Conservation (phyloP, 2,329 filamentous ascomycete species). For the Stachybotrys chartarum region DNA sequence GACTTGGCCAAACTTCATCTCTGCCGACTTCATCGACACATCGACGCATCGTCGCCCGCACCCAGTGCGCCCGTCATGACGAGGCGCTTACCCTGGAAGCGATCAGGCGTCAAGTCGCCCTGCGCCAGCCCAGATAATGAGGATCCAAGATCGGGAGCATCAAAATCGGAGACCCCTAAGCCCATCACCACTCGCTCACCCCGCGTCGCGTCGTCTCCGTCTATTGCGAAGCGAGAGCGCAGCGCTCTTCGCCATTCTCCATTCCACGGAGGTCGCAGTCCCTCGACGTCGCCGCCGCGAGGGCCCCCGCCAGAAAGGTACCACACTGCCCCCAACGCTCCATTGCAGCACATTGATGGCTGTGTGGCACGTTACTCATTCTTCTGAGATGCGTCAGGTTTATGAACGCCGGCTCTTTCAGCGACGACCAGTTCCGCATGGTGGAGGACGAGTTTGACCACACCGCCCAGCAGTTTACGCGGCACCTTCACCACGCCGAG, state of each 20-base stretch:
- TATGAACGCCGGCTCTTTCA: constrained; percentile 57
- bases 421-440: constrained; percentile 74
- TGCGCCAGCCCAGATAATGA: neutral
- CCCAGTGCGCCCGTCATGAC: constrained; percentile 29
- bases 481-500: constrained; percentile 70
- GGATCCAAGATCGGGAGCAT: neutral
- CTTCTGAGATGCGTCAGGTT: constrained; percentile 27
- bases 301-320: constrained; percentile 40
- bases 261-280: constrained; percentile 19
- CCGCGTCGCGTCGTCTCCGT: neutral
- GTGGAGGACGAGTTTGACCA: constrained; percentile 73
- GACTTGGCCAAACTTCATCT: no score
- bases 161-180: neutral
- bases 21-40: no score
- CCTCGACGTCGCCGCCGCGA: constrained; percentile 46
- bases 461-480: constrained; percentile 62
- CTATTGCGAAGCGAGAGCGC: neutral
- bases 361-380: no score
- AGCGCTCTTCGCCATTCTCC: neutral
- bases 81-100: constrained; percentile 45
- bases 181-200: neutral
- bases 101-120: neutral
- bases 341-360: neutral
- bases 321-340: neutral
- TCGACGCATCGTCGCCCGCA: no score